A percentile compares a stretch with the other conserved stretches of the same genome.
phyloP scores from a whole-genome alignment of 768 basidiomycete species.

The Suillus subalutaceus region DNA sequence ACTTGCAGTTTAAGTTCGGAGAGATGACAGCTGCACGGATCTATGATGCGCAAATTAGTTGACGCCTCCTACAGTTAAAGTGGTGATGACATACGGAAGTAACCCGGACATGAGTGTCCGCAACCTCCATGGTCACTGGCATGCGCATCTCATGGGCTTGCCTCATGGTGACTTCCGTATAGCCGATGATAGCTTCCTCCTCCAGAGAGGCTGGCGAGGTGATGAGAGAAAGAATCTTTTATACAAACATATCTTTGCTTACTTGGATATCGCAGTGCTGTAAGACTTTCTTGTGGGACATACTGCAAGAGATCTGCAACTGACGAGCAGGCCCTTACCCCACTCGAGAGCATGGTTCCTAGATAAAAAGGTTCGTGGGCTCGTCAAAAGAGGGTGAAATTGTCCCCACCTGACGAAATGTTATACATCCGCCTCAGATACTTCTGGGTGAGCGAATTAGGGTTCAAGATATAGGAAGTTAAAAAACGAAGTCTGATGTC shows the following conservation, averaged over 20 bases:
- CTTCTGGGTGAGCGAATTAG: constrained; percentile 69
- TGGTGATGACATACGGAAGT: constrained; percentile 59
- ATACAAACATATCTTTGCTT: constrained; percentile 22
- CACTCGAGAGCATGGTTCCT: constrained; percentile 56
- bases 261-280: constrained; percentile 60
- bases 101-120: constrained; percentile 71
- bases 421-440: constrained; percentile 81
- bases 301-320: constrained; percentile 60
- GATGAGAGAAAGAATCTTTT: constrained; percentile 9
- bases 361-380: constrained; percentile 6
- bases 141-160: constrained; percentile 65
- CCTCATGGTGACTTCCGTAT: constrained; percentile 69
- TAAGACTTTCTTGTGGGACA: constrained; percentile 51
- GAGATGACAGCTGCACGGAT: constrained; percentile 75
- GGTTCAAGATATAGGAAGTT: constrained; percentile 69
- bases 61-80: background rate
- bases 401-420: constrained; percentile 51
- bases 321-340: constrained; percentile 65
- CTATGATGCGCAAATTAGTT: constrained; percentile 35
- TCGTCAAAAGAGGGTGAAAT: constrained; percentile 9
- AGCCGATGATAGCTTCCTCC: constrained; percentile 54
- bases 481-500: constrained; percentile 68
- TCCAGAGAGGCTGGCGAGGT: constrained; percentile 57
- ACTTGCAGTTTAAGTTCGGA: constrained; percentile 67
- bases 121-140: constrained; percentile 71